A percentile compares a stretch with the other conserved stretches of the same genome.
These are phyloP conservation scores for Gloeopeniophorella convolvens DNA, from an alignment of 768 basidiomycete species.

Conservation along the genomic window DNA sequence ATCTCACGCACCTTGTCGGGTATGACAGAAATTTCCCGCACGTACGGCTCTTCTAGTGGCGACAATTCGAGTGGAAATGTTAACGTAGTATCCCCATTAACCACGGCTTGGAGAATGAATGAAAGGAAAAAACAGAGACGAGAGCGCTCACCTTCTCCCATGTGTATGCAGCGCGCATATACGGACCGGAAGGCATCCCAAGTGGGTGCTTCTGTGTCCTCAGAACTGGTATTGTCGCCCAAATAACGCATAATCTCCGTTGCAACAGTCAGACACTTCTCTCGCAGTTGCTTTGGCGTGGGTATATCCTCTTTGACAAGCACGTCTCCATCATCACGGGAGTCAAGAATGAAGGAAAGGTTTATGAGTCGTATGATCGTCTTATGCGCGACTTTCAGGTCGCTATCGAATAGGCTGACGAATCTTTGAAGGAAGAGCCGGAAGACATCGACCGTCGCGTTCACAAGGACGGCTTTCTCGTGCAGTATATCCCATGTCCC, in stretches of 20 bases:
- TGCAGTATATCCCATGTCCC: slow-evolving; percentile 48
- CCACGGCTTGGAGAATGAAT: slow-evolving; percentile 6
- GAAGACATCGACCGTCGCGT: slow-evolving; percentile 49
- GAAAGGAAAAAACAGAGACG: neutral
- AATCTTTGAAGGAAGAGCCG: slow-evolving; percentile 39
- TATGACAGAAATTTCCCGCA: slow-evolving; percentile 7
- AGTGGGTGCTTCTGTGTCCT: slow-evolving; percentile 28
- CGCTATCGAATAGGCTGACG: slow-evolving; percentile 44
- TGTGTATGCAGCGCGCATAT: neutral
- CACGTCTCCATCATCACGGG: slow-evolving; percentile 48
- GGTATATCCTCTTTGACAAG: slow-evolving; percentile 34
- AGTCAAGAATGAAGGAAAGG: slow-evolving; percentile 49
- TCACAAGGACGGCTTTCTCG: slow-evolving; percentile 51
- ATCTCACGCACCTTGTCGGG: slow-evolving; percentile 9
- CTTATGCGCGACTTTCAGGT: slow-evolving; percentile 41
- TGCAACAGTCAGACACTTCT: slow-evolving; percentile 38
- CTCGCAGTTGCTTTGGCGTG: slow-evolving; percentile 44
- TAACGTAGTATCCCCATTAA: neutral
- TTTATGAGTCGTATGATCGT: slow-evolving; percentile 46
- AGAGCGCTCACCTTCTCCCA: slow-evolving; percentile 13
- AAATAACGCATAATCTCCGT: slow-evolving; percentile 42
- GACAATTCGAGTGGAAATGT: slow-evolving; percentile 12
- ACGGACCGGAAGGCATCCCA: slow-evolving; percentile 36
- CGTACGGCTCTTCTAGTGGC: slow-evolving; percentile 7
- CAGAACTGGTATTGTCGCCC: slow-evolving; percentile 32